These are phyloP conservation scores for Physcomitrellopsis africana DNA, from an alignment of 225 moss, liverwort and hornwort species.

Conservation along the genomic window DNA sequence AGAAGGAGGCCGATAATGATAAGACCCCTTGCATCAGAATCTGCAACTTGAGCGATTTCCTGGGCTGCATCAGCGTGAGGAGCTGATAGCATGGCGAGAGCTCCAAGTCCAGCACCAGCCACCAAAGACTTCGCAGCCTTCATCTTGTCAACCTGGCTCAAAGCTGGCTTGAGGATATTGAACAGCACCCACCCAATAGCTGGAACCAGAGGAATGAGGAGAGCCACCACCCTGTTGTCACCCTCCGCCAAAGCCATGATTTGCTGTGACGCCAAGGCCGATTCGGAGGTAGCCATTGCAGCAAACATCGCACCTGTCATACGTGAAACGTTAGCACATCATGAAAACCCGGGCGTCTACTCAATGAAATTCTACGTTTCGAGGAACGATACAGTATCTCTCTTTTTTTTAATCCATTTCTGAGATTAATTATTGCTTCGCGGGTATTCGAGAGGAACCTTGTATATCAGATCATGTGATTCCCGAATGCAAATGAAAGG, in stretches of 20 bases:
- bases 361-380: too few relatives aligned
- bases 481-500: too few relatives aligned
- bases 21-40: conserved; percentile 48
- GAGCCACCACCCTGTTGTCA: conserved; percentile 61
- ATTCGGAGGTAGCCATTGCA: conserved; percentile 78
- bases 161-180: conserved; percentile 88
- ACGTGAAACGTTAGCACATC: neutral
- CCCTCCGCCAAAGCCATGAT: conserved; percentile 78
- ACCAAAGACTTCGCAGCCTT: conserved; percentile 66
- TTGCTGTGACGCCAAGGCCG: conserved; percentile 89
- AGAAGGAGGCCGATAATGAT: conserved; percentile 55
- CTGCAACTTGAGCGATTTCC: conserved; percentile 55
- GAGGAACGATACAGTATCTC: too few relatives aligned
- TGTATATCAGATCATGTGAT: too few relatives aligned
- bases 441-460: neutral
- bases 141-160: conserved; percentile 93
- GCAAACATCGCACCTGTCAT: conserved; percentile 83
- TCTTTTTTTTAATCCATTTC: too few relatives aligned
- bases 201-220: conserved; percentile 82
- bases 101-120: conserved; percentile 72
- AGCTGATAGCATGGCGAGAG: conserved; percentile 57
- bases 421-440: accelerated
- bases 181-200: conserved; percentile 95
- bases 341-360: too few relatives aligned
- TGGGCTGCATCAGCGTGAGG: conserved; percentile 84